Evolutionary conservation across 805 yeast species (phyloP).

Genomic region (Tanozyma kutaoensis): DNA sequence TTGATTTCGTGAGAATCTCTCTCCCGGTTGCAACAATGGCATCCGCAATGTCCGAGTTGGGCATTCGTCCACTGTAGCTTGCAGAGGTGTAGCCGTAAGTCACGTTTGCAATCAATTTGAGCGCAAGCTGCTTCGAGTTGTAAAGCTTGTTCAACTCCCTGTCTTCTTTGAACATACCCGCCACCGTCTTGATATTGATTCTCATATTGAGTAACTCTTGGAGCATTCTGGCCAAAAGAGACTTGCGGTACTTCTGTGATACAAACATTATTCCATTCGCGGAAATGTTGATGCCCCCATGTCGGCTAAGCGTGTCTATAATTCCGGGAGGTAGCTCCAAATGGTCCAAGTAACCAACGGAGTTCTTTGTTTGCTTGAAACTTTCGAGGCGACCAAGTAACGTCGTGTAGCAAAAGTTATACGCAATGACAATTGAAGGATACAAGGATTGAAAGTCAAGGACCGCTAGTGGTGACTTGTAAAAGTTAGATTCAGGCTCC

Average conservation of each 20-base stretch:
- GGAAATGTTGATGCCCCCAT: slow-evolving; percentile 44
- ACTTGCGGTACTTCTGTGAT: slow-evolving; percentile 49
- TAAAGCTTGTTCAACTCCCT: slow-evolving; percentile 39
- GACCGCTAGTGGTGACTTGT: slow-evolving; percentile 81
- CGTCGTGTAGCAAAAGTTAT: slow-evolving; percentile 77
- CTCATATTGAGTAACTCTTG: slow-evolving; percentile 73
- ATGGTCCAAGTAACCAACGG: slow-evolving; percentile 40
- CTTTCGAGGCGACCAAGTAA: slow-evolving; percentile 50
- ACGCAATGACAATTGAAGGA: slow-evolving; percentile 86
- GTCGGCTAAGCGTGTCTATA: slow-evolving; percentile 34
- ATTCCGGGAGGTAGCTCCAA: slow-evolving; percentile 39
- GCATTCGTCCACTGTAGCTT: slow-evolving; percentile 93
- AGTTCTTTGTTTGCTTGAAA: slow-evolving; percentile 30
- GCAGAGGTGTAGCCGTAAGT: slow-evolving; percentile 96
- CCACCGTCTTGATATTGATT: slow-evolving; percentile 63
- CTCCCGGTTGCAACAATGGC: slow-evolving; percentile 86
- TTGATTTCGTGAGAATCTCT: slow-evolving; percentile 65
- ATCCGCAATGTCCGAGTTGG: slow-evolving; percentile 90
- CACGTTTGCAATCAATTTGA: slow-evolving; percentile 86
- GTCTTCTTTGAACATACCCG: slow-evolving; percentile 35
- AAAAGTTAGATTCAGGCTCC: slow-evolving; percentile 82
- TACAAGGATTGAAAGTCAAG: slow-evolving; percentile 89
- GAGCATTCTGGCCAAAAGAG: slow-evolving; percentile 73
- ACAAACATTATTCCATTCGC: slow-evolving; percentile 85
- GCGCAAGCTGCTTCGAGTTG: slow-evolving; percentile 71